Base-by-base conservation (phyloP, 1,284 basidiomycete species). In the Trichosporon faecale region DNA sequence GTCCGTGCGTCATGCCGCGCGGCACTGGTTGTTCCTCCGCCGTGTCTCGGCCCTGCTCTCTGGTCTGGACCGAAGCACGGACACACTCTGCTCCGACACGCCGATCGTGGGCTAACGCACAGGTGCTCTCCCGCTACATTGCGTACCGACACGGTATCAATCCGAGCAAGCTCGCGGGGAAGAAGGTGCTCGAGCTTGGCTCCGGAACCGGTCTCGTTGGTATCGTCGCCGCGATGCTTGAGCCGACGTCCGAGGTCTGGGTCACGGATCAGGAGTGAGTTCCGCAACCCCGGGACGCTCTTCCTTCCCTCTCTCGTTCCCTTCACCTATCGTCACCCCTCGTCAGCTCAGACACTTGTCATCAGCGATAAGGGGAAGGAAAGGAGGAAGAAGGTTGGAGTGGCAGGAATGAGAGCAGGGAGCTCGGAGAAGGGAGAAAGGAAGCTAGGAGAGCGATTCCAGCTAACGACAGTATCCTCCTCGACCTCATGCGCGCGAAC, bases 191-290 rank as follows among this genome's bases (percentile, higher is more conserved):
- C 31, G 94, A 98, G 80, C 87, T 98, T 0, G 94, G 94, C 0
- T 83, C 82, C 1, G 94, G 95, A 0, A 98, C 94, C 1, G 94
- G 95, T 2, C 86, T 98, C 29, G 93, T 95, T 16, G 94, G 94
- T 2, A 88, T 96, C 49, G 89, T 92, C 6, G 91, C 91, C 1
- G 92, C 88, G 4, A 85, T 87, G 65, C 85, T 95, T 29, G 89
- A 89, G 55, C 76, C 82, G 1, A 88, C 86, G 5, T 81, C 85
- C 27, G 77, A 81, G 14, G 89, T 91, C 37, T 91, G 88, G 84
- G 91, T 95, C 73, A 96, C 95, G 14, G 94, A 98, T 84, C 94
- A 96, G 87, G 86, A 86, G 91, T 95, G 80, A 82, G 92, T 79
- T n/a, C 21, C 25, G 46, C 46, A n/a, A 25, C 21, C 23, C 21